Percentiles rank a stretch among this genome's conserved stretches.
Conservation (phyloP, 768 basidiomycete genomes). For the Roridomyces roridus region DNA sequence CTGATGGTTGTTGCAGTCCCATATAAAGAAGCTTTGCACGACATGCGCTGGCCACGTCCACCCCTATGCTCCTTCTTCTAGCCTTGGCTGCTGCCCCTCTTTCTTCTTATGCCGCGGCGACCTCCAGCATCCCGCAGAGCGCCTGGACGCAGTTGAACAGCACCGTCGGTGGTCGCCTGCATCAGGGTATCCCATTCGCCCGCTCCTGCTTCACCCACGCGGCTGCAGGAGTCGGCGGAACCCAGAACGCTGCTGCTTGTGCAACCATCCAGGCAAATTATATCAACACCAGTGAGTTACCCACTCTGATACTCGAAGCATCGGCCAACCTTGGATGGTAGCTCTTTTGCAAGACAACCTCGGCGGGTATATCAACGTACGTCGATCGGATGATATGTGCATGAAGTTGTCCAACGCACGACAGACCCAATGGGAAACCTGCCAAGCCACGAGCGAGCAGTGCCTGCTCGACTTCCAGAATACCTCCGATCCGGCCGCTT, state of each 20-base stretch:
- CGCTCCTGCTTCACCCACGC: conserved; percentile 22
- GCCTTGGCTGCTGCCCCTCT: too few species aligned
- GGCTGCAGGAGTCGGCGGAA: background rate
- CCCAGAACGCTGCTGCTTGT: conserved; percentile 11
- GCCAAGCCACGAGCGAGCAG: conserved; percentile 25
- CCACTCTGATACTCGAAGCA: too few species aligned
- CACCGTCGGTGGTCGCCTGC: conserved; percentile 20
- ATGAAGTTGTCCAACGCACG: background rate
- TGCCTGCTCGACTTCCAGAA: conserved; percentile 29
- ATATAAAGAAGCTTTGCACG: too few species aligned
- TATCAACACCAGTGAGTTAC: conserved; percentile 22
- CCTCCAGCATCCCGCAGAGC: too few species aligned
- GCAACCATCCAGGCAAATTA: conserved; percentile 20
- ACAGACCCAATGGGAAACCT: conserved; percentile 28
- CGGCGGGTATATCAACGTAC: too few species aligned
- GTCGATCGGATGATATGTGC: too few species aligned
- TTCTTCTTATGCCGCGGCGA: too few species aligned
- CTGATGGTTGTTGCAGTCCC: too few species aligned
- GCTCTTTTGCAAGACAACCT: too few species aligned
- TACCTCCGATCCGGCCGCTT: conserved; percentile 17
- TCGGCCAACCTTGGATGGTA: too few species aligned
- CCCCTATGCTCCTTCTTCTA: too few species aligned
- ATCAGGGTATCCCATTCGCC: conserved; percentile 16
- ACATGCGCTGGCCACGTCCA: too few species aligned
- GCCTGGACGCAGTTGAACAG: conserved; percentile 10